Base-by-base conservation (phyloP, 108 stramenopile species). In the Conticribra weissflogii region DNA sequence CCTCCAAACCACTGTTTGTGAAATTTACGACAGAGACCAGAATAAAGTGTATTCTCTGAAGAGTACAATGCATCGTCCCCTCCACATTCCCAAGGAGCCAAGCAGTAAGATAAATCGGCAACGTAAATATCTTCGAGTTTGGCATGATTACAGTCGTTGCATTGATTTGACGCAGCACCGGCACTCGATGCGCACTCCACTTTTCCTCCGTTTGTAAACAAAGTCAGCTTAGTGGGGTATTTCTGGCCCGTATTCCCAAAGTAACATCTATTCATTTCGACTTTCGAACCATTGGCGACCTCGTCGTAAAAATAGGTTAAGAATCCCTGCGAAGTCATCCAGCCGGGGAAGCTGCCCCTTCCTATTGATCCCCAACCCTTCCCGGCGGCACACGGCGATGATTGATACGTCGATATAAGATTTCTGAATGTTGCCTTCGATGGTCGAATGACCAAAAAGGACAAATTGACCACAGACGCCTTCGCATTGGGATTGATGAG, bases 261-360 rank as follows among this genome's bases (percentile, higher is more conserved):
- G 3, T 69, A 61, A 61, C 88, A 89, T 22, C 76, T 68, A 55
- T 85, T 86, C 65, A 89, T 57, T 70, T 89, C 88, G 0, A 89
- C 86, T 61, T 74, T 77, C 5, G 71, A 53, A n/a, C 74, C 65
- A 31, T 74, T 78, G 7, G 46, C 61, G 3, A 85, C 52, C 47
- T 79, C 72, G 31, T 89, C 88, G 62, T 86, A 89, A 36, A 74
- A 86, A 50, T 86, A 89, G 2, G 86, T 86, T 36, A 89, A 59
- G 25, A 89, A 54, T 0, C 88, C 88, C 36, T 86, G 88, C 58
- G 83, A 81, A 9, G 88, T 81, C 86, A 66, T 83, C 51, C 85
- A 86, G 15, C 88, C 88, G n/a, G 85, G 61, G 36, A 74, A 81
- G 21, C 65, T 46, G 31, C 86, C 84, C 12, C 84, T 66, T 16